These are phyloP conservation scores for Chenopodium berlandieri DNA, from an alignment of 148 eudicot species.

Conservation along the genomic window DNA sequence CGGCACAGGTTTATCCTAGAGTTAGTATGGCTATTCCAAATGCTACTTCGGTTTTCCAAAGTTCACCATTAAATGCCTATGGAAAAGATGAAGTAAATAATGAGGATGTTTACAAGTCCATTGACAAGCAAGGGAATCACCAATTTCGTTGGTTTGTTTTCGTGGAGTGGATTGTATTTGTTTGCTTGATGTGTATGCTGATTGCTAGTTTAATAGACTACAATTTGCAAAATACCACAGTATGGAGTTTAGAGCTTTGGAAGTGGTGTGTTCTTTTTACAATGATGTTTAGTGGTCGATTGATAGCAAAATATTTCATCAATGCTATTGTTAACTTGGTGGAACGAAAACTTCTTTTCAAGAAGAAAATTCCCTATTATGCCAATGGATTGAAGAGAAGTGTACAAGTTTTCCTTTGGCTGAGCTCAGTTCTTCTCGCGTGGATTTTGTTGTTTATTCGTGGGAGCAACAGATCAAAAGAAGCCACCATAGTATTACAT, in stretches of 20 bases:
- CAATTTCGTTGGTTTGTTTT: constrained; percentile 31
- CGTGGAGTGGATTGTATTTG: constrained; percentile 46
- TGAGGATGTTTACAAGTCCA: constrained; percentile 49
- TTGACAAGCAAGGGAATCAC: constrained; percentile 15
- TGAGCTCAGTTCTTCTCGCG: constrained; percentile 63
- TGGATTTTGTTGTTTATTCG: constrained; percentile 70
- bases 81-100: constrained; percentile 58
- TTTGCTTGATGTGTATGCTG: constrained; percentile 43
- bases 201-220: constrained; percentile 44
- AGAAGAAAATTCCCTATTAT: constrained; percentile 71
- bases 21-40: constrained; percentile 34
- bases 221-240: constrained; percentile 16
- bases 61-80: constrained; percentile 44
- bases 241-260: constrained; percentile 70
- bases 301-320: constrained; percentile 56
- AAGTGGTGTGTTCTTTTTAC: constrained; percentile 70
- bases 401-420: constrained; percentile 69
- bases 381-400: constrained; percentile 61
- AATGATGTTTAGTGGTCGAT: constrained; percentile 61
- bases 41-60: constrained; percentile 50
- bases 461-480: constrained; percentile 45
- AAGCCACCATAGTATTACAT: constrained; percentile 37
- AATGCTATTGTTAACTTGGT: constrained; percentile 48
- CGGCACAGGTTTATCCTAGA: constrained; percentile 42
- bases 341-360: constrained; percentile 62